Evolutionary conservation across 331 rosid species (phyloP).

Genomic region (Pyracantha coccinea): DNA sequence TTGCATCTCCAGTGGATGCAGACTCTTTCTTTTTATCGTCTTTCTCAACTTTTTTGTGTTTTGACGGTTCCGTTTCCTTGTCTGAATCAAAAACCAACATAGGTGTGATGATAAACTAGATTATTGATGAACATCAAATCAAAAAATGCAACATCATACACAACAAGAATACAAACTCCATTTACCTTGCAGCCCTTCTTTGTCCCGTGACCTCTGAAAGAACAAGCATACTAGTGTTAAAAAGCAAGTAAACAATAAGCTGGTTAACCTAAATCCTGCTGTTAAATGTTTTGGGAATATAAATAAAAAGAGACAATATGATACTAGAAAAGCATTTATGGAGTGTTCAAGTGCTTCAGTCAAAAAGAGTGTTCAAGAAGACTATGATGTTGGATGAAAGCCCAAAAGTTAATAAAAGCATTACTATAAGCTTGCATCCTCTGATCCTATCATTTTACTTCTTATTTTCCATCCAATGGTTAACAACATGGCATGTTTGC

Average conservation of each 20-base stretch:
- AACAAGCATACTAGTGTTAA: slow-evolving; percentile 7
- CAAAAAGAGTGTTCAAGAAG: neutral
- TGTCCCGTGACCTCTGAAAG: slow-evolving; percentile 65
- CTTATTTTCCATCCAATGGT: neutral
- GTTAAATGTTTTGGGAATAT: neutral
- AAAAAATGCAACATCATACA: slow-evolving; percentile 6
- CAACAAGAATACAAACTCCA: neutral
- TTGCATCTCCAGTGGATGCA: slow-evolving; percentile 35
- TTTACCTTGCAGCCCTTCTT: slow-evolving; percentile 65
- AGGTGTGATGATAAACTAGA: neutral
- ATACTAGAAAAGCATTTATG: neutral
- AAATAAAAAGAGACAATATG: neutral
- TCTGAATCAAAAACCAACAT: slow-evolving; percentile 23
- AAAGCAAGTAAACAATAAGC: neutral
- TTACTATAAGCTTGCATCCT: neutral
- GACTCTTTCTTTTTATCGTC: slow-evolving; percentile 49
- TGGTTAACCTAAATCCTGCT: neutral
- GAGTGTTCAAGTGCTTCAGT: neutral
- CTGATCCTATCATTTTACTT: neutral
- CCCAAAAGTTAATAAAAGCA: neutral
- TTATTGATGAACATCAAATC: neutral
- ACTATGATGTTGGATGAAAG: neutral
- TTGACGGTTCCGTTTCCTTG: slow-evolving; percentile 20
- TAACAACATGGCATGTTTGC: neutral
- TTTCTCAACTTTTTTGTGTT: slow-evolving; percentile 34